Percentiles rank a stretch among this genome's conserved stretches.
Evolutionary conservation across 805 yeast genomes (phyloP).

Genomic region (Zygotorulaspora sp.): DNA sequence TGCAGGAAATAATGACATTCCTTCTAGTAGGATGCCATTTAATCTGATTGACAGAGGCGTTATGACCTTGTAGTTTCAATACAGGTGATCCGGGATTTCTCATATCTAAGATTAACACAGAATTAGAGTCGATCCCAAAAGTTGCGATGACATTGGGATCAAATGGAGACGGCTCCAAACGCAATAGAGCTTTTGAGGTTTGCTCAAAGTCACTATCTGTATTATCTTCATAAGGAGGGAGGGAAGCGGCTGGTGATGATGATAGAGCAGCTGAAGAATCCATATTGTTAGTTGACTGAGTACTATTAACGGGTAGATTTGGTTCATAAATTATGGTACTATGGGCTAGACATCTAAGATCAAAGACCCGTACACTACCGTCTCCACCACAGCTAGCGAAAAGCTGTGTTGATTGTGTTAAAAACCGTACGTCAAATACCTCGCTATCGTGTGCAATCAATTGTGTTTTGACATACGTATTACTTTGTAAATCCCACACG

Average conservation of each 20-base stretch:
- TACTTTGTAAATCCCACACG: conserved; percentile 67
- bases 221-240: conserved; percentile 1
- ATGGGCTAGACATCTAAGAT: conserved; percentile 81
- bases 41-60: conserved; percentile 63
- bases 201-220: conserved; percentile 14
- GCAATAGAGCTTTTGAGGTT: conserved; percentile 55
- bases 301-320: conserved; percentile 13
- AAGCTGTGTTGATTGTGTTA: conserved; percentile 61
- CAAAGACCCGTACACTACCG: conserved; percentile 91
- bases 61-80: conserved; percentile 61
- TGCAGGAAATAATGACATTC: conserved; percentile 57
- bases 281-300: conserved; percentile 8
- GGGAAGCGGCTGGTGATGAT: conserved; percentile 4
- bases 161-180: conserved; percentile 70
- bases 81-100: conserved; percentile 84
- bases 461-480: conserved; percentile 75
- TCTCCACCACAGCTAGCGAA: conserved; percentile 94
- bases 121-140: conserved; percentile 63
- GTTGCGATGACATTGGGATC: conserved; percentile 85
- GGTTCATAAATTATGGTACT: conserved; percentile 93
- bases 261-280: conserved; percentile 4
- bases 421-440: conserved; percentile 86
- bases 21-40: conserved; percentile 76
- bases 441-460: conserved; percentile 94
- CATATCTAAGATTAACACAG: conserved; percentile 70